A percentile compares a stretch with the other conserved stretches of the same genome.
phyloP scores from a whole-genome alignment of 352 stramenopile genomes.

The Phytophthora tubulina region DNA sequence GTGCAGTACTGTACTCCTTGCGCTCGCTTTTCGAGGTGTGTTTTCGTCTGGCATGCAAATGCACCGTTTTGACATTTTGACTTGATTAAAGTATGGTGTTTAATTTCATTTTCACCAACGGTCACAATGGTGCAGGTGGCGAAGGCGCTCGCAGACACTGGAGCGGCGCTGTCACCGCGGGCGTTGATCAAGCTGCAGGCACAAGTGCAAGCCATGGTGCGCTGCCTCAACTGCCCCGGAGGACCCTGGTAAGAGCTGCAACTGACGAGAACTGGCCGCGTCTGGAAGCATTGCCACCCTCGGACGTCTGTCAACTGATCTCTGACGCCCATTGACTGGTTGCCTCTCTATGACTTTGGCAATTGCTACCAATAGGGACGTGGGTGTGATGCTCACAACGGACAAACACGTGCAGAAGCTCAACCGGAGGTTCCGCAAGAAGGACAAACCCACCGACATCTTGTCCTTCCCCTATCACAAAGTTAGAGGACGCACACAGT shows the following conservation, averaged over 20 bases:
- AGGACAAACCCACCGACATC: slow-evolving; percentile 86
- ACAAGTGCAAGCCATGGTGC: slow-evolving; percentile 80
- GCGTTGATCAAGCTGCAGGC: slow-evolving; percentile 57
- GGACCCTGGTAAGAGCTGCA: slow-evolving; percentile 64
- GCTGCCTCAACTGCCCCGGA: slow-evolving; percentile 62
- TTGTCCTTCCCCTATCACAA: slow-evolving; percentile 87
- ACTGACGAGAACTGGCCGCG: slow-evolving; percentile 7
- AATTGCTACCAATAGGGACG: slow-evolving; percentile 51
- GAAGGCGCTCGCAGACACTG: slow-evolving; percentile 54
- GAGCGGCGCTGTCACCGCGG: slow-evolving; percentile 49
- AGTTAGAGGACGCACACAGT: slow-evolving; percentile 41
- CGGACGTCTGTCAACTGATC: neutral
- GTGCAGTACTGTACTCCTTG: neutral
- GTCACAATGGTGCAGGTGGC: slow-evolving; percentile 65
- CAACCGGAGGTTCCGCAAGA: slow-evolving; percentile 76
- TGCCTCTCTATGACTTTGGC: neutral
- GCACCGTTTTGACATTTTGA: neutral
- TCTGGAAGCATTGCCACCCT: neutral
- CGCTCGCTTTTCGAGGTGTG: neutral
- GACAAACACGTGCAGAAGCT: slow-evolving; percentile 79
- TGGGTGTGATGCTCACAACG: slow-evolving; percentile 85
- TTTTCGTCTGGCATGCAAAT: slow-evolving; percentile 6
- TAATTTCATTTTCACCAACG: slow-evolving; percentile 6
- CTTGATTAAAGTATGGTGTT: slow-evolving; percentile 23
- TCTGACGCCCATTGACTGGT: slow-evolving; percentile 7